Base-by-base conservation (phyloP, 768 basidiomycete genomes). In the Collybia nuda region DNA sequence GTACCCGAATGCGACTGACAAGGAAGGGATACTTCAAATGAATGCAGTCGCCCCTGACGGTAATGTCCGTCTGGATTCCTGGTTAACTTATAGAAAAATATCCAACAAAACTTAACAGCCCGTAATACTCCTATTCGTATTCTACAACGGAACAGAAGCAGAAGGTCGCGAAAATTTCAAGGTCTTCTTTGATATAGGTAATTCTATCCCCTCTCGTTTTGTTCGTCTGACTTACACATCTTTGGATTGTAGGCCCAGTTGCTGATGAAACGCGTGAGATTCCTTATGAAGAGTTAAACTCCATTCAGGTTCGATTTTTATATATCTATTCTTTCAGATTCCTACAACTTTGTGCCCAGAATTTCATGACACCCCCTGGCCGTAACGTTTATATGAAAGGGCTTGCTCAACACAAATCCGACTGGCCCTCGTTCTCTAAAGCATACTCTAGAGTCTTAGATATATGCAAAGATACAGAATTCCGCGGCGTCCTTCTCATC, bases 131-230 rank as follows among this genome's bases (percentile, higher is more conserved):
- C 40, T 69, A 0, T 44, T 63, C 12, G 28, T 74, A 4, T 82
- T 81, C 54, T 80, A 73, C 57, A 80, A 83, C 54, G 80, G 80
- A 0, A 63, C 75, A 0, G 78, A 77, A 51, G 67, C 60, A 1
- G 79, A 81, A 54, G 81, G 78, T 35, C 65, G 73, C 28, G 58
- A 62, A 19, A 64, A 61, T n/a, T 81, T 65, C 60, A 76, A 78
- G 59, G 40, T 54, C 15, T 73, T 81, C 56, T 67, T 72, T 45
- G 76, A 79, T 44, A 59, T 81, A 67, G 61, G 79, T 77, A 44
- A 44, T 56, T 47, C 2, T 42, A 5, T 36, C 4, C 5, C 39
- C 4, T 8, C 24, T 12, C 35, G 40, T n/a, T n/a, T n/a, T n/a
- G 40, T 18, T 28, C 3, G 21, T 43, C n/a, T 38, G 36, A 45